Evolutionary conservation across 306 rosid genomes (phyloP).

Genomic region (Trifolium pratense): DNA sequence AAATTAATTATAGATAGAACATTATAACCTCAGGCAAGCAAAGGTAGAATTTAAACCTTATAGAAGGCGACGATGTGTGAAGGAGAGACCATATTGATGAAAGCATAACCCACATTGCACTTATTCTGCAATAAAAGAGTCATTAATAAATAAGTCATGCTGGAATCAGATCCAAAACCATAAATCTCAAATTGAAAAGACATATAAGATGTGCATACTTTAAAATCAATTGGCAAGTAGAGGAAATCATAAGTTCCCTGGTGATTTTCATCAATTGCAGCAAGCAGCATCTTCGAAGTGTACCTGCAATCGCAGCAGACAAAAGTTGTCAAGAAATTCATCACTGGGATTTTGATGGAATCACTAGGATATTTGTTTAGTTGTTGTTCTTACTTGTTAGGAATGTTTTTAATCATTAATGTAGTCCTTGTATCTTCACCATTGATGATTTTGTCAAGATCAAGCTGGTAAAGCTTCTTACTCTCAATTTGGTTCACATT

Average conservation of each 20-base stretch:
- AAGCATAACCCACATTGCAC: conserved; percentile 97
- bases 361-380: conserved; percentile 21
- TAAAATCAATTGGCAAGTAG: conserved; percentile 91
- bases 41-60: conserved; percentile 57
- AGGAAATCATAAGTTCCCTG: conserved; percentile 82
- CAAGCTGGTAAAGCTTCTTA: conserved; percentile 92
- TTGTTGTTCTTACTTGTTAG: conserved; percentile 73
- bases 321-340: conserved; percentile 34
- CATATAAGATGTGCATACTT: conserved; percentile 54
- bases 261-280: conserved; percentile 92
- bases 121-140: conserved; percentile 70
- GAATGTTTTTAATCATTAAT: conserved; percentile 93
- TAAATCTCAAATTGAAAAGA: conserved; percentile 17
- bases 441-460: conserved; percentile 73
- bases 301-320: conserved; percentile 56
- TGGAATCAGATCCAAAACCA: conserved; percentile 1
- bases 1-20: not conserved
- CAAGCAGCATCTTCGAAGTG: conserved; percentile 89
- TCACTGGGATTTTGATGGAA: conserved; percentile 7
- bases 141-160: conserved; percentile 38
- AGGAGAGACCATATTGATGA: conserved; percentile 97
- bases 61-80: conserved; percentile 75
- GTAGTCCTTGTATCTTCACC: conserved; percentile 95
- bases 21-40: conserved; percentile 22
- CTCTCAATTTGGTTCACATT: conserved; percentile 65